Evolutionary conservation across 176 grass and related monocot genomes (phyloP), one percentile per base, ranked within the genome.

Genomic region (Aegilops longissima): DNA sequence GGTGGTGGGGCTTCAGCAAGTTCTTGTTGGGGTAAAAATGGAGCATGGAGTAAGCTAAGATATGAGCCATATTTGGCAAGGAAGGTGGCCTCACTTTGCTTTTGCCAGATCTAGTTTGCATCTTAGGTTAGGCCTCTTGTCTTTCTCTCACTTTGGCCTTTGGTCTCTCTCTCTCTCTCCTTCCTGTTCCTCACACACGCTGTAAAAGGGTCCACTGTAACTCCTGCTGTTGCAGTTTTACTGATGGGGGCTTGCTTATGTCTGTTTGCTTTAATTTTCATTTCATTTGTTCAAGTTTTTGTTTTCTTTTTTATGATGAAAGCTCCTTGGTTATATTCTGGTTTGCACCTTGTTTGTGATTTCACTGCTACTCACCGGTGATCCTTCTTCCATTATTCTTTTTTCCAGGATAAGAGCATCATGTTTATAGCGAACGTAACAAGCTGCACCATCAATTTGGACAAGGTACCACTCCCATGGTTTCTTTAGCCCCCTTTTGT

Each of bases 1-100:
- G 87, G 80, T 54, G 42, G 70, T 90, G 87, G 84, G 81, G 81
- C 80, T 88, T 70, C 49, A 77, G 85, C 86, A 85, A 85, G 90
- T 62, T 85, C 70, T 85, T 88, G 82, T 77, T 91, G 82, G 65
- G 77, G 8, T 91, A 85, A 81, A 91, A 81, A 85, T 77, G 76
- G 89, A 81, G 81, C 76, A 81, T 56, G 82, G 77, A 85, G 36
- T 35, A 84, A 78, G 85, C 47, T 76, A 76, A 81, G 69, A 81
- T 62, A 88, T 44, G 38, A 77, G 29, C 82, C 31, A 85, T 91
- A 71, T 91, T 81, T 85, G 86, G 86, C 77, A 91, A 70, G 77
- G 71, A 81, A 81, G 86, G 39, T 76, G 47, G 17, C 69, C 63
- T 84, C 17, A 61, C 76, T 69, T 80, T 33, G 63, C 70, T 61